Evolutionary conservation across 2,329 filamentous ascomycete species (phyloP).

Genomic region (Paraphoma chrysanthemicola): DNA sequence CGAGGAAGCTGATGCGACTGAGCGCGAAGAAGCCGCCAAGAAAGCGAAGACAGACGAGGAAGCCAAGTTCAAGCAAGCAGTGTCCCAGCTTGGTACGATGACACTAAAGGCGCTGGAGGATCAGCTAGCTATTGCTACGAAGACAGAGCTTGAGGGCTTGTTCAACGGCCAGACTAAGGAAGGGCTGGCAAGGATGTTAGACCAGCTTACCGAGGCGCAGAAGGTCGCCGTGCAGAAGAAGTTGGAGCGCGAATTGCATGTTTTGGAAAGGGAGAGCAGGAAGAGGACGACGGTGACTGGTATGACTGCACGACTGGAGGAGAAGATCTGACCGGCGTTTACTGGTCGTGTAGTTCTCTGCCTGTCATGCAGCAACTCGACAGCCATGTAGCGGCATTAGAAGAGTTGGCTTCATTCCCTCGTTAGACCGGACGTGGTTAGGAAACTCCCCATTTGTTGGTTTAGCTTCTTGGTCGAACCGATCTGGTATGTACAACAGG

Average conservation of each 20-base stretch:
- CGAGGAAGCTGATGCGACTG: constrained; percentile 38
- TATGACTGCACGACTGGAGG: constrained; percentile 43
- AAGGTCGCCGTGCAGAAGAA: constrained; percentile 28
- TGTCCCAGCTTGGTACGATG: constrained; percentile 41
- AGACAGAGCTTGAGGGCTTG: constrained; percentile 40
- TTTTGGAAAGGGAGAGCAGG: constrained; percentile 18
- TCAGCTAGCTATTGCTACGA: constrained; percentile 48
- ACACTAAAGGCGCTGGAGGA: constrained; percentile 50
- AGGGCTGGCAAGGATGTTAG: constrained; percentile 39
- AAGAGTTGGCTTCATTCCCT: too few species aligned
- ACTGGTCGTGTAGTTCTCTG: not conserved
- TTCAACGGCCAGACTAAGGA: constrained; percentile 29
- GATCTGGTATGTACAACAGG: too few species aligned
- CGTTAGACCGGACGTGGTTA: too few species aligned
- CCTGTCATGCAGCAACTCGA: too few species aligned
- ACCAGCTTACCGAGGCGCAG: constrained; percentile 45
- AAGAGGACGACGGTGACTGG: constrained; percentile 31
- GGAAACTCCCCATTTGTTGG: too few species aligned
- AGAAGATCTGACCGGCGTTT: constrained; percentile 28
- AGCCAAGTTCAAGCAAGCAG: constrained; percentile 26
- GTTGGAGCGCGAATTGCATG: constrained; percentile 28
- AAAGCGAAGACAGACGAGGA: constrained; percentile 40
- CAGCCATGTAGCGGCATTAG: not conserved
- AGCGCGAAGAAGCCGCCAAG: constrained; percentile 41
- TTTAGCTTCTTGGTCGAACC: too few species aligned